These are phyloP conservation scores for Globisporangium ultimum DNA, from an alignment of 352 stramenopile species.

Conservation along the genomic window DNA sequence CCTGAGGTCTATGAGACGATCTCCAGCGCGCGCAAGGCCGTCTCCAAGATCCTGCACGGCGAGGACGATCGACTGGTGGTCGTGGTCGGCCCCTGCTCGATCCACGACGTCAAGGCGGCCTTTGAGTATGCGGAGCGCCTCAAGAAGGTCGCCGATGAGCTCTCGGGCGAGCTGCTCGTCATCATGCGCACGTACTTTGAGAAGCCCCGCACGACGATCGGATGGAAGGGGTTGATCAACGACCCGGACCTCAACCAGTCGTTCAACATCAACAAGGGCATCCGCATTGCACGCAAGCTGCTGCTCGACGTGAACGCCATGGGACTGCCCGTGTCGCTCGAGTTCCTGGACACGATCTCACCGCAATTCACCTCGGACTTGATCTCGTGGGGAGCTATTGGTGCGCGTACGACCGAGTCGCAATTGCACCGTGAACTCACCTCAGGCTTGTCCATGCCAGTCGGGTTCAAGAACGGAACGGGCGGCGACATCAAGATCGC, in stretches of 20 bases:
- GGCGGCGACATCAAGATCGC: constrained; percentile 81
- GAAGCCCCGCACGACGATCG: constrained; percentile 87
- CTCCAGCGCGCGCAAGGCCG: constrained; percentile 37
- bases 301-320: constrained; percentile 80
- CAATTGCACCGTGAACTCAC: constrained; percentile 89
- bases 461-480: constrained; percentile 91
- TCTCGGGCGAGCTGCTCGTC: constrained; percentile 82
- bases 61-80: constrained; percentile 84
- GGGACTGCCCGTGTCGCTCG: constrained; percentile 68
- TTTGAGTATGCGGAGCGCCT: constrained; percentile 81
- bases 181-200: constrained; percentile 92
- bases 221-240: constrained; percentile 91
- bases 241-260: constrained; percentile 86
- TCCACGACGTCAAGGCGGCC: constrained; percentile 84
- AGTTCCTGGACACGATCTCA: constrained; percentile 85
- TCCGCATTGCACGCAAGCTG: constrained; percentile 79
- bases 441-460: constrained; percentile 85
- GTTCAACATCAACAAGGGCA: constrained; percentile 89
- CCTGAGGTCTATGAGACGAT: constrained; percentile 66
- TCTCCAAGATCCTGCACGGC: constrained; percentile 73
- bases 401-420: constrained; percentile 81
- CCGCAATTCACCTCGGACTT: constrained; percentile 77
- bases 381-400: constrained; percentile 81
- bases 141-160: constrained; percentile 57
- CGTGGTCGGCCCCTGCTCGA: constrained; percentile 86